phyloP scores from a whole-genome alignment of 2,329 filamentous ascomycete species.

The Colletotrichum tanaceti region DNA sequence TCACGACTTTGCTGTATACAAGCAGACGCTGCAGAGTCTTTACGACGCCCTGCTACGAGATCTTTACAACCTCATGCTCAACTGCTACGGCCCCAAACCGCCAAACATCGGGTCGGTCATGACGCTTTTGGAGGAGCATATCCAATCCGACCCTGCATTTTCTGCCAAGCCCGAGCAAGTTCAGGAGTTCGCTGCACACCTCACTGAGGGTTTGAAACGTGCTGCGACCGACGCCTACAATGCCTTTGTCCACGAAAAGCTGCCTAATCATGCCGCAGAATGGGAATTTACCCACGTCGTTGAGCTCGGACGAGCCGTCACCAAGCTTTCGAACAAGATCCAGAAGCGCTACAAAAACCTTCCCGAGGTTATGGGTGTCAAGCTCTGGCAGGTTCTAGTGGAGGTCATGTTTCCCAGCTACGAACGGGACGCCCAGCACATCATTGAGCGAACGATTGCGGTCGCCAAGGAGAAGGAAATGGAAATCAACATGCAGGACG shows the following conservation, averaged over 20 bases:
- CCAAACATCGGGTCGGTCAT: conserved; percentile 83
- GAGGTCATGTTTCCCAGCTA: conserved; percentile 89
- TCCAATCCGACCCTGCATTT: conserved; percentile 83
- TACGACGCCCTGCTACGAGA: conserved; percentile 88
- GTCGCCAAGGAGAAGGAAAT: conserved; percentile 74
- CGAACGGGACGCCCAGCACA: conserved; percentile 86
- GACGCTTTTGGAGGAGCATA: conserved; percentile 83
- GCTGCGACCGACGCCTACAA: conserved; percentile 85
- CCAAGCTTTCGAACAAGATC: conserved; percentile 87
- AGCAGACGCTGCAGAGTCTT: conserved; percentile 77
- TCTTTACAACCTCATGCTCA: conserved; percentile 86
- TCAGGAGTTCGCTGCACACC: conserved; percentile 76
- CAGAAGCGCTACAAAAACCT: conserved; percentile 92
- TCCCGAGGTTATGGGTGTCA: conserved; percentile 84
- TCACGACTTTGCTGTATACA: conserved; percentile 76
- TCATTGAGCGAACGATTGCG: conserved; percentile 84
- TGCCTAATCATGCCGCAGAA: conserved; percentile 81
- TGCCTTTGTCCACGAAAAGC: conserved; percentile 79
- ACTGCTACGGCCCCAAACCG: conserved; percentile 89
- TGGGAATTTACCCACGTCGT: conserved; percentile 96
- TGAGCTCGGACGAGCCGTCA: conserved; percentile 85
- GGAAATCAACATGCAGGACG: conserved; percentile 89
- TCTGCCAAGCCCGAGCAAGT: conserved; percentile 75
- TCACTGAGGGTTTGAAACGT: conserved; percentile 77
- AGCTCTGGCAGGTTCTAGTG: conserved; percentile 76